Base-by-base conservation (phyloP, 1,284 basidiomycete genomes). In the Puccinia horiana region DNA sequence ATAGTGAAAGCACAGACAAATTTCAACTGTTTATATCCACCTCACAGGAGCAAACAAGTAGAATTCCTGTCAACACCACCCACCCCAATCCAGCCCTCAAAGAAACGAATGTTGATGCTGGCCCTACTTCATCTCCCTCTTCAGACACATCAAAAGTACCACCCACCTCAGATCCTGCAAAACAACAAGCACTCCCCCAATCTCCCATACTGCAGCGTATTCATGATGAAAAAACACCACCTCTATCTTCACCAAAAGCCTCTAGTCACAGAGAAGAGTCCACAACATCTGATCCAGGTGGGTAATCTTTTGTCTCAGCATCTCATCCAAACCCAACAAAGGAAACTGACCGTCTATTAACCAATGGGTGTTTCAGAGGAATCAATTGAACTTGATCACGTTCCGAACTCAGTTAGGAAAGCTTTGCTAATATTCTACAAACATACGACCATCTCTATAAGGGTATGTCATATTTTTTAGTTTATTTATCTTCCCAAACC, bases 381-480 rank as follows among this genome's bases (percentile, higher is more conserved):
- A 9, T 58, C 56, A 58, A 58, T 44, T 44, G 42, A 44, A 44
- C 6, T 20, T 58, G 6, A 8, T 6, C 56, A 58, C 29, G 56
- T 58, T 58, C 56, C 56, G 9, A 20, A 58, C 5, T 9, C 56
- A 8, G 56, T 58, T 58, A 58, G 56, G 56, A 23, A 29, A 20
- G 20, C 29, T 20, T 58, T 8, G 20, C 6, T 20, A 6, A 58
- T 23, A 58, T 58, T 9, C 8, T 58, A 5, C 8, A 58, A 58
- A 58, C 56, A 58, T 58, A 8, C 20, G 56, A 58, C 56, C 56
- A 58, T 58, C 56, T 58, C 56, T 58, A 8, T 20, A 58, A 58
- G 56, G 56, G 56, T 58, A 58, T 58, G 56, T 58, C 56, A 12
- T 23, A 52, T n/a, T n/a, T n/a, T n/a, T n/a, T n/a, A n/a, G n/a